Percentiles rank a stretch among this genome's conserved stretches.
These are phyloP conservation scores for Oxytropis ochrocephala DNA, from an alignment of 306 rosid genomes.

Conservation along the genomic window DNA sequence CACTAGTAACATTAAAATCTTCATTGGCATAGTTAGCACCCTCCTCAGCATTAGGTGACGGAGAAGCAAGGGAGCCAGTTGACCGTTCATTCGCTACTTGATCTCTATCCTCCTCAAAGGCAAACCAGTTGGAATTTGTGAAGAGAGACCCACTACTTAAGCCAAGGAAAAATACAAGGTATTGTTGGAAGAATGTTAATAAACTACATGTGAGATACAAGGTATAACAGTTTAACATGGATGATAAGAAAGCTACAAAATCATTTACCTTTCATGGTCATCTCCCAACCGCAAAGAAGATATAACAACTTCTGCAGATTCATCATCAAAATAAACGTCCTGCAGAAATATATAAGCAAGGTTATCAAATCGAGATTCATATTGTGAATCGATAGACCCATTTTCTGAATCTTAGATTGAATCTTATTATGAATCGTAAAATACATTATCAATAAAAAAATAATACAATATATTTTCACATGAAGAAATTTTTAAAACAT, in stretches of 20 bases:
- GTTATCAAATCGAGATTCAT: background rate
- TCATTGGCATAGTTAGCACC: constrained; percentile 28
- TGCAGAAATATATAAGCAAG: constrained; percentile 25
- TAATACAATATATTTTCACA: too few relatives aligned
- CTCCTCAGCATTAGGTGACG: constrained; percentile 62
- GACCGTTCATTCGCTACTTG: constrained; percentile 59
- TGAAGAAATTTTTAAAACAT: too few relatives aligned
- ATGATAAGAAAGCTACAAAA: background rate
- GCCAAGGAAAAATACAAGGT: constrained; percentile 13
- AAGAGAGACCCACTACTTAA: constrained; percentile 80
- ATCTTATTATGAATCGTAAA: background rate
- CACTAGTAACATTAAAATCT: constrained; percentile 48
- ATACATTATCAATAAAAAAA: background rate
- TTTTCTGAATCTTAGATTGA: too few relatives aligned
- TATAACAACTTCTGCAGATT: constrained; percentile 97
- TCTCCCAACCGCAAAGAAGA: constrained; percentile 95
- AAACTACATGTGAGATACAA: background rate
- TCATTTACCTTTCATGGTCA: constrained; percentile 83
- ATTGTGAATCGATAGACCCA: background rate
- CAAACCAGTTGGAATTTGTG: constrained; percentile 98
- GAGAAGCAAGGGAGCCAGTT: constrained; percentile 60
- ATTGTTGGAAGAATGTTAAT: background rate
- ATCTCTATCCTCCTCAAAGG: constrained; percentile 77
- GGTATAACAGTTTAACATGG: background rate
- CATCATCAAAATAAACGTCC: constrained; percentile 98